Percentiles rank a stretch among this genome's conserved stretches.
Evolutionary conservation across 306 rosid genomes (phyloP).

Genomic region (Vicia sativa): DNA sequence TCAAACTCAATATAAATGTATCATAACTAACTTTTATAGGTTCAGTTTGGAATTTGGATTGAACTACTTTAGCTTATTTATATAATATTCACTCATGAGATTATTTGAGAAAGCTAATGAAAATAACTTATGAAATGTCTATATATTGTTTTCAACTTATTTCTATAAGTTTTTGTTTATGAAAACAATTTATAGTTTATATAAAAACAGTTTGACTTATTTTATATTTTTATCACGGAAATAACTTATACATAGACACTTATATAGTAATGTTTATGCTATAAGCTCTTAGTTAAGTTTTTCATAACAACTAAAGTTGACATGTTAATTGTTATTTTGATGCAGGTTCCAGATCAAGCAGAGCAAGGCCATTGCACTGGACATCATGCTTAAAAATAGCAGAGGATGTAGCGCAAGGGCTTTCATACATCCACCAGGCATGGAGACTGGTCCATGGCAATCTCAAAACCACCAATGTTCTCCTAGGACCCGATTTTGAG

Average conservation of each 20-base stretch:
- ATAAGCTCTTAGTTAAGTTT: too few species aligned
- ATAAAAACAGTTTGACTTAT: neutral
- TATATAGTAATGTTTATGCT: too few species aligned
- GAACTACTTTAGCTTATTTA: neutral
- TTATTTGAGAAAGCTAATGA: neutral
- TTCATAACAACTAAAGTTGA: neutral
- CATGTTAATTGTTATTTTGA: conserved; percentile 12
- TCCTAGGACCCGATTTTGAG: conserved; percentile 86
- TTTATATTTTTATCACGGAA: neutral
- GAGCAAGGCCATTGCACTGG: conserved; percentile 93
- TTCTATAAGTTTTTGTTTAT: neutral
- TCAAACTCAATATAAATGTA: neutral
- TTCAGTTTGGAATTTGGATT: neutral
- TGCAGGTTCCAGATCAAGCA: conserved; percentile 75
- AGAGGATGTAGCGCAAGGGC: conserved; percentile 90
- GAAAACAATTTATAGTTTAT: neutral
- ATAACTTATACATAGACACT: too few species aligned
- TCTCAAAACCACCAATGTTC: conserved; percentile 83
- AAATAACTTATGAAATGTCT: neutral
- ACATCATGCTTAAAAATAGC: conserved; percentile 95
- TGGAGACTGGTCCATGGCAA: conserved; percentile 94
- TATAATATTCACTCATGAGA: neutral
- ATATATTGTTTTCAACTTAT: neutral
- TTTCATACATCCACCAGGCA: conserved; percentile 94
- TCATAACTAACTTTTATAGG: neutral